Evolutionary conservation across 2,329 filamentous ascomycete genomes (phyloP).

Genomic region (Dactylellina parvicollis): DNA sequence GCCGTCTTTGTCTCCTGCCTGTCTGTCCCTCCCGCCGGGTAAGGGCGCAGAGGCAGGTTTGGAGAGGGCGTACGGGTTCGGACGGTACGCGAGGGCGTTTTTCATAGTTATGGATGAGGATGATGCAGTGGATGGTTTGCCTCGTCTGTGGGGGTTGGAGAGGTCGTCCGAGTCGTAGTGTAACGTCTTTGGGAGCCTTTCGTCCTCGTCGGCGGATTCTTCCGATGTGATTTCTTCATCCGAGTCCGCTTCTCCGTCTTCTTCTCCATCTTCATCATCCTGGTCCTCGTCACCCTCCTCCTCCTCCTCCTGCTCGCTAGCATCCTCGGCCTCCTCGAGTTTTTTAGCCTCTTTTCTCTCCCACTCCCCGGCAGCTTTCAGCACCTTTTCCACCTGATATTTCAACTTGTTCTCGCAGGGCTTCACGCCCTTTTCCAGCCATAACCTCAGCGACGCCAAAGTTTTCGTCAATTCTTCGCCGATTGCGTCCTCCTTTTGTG

Average conservation of each 20-base stretch:
- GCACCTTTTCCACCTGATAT: constrained; percentile 94
- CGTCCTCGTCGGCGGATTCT: constrained; percentile 26
- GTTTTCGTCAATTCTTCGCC: constrained; percentile 80
- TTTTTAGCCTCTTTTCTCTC: constrained; percentile 65
- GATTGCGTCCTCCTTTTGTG: constrained; percentile 60
- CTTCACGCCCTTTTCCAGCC: constrained; percentile 89
- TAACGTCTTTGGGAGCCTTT: constrained; percentile 28
- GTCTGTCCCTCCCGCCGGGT: not conserved
- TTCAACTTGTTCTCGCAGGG: constrained; percentile 89
- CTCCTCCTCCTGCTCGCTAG: constrained; percentile 59
- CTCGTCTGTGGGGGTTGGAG: constrained; percentile 42
- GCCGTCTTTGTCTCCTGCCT: constrained; percentile 66
- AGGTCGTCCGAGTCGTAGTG: constrained; percentile 56
- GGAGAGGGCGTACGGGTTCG: constrained; percentile 67
- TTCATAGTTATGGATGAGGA: constrained; percentile 64
- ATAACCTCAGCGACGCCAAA: constrained; percentile 88
- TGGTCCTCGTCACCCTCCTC: constrained; percentile 60
- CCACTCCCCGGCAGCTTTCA: constrained; percentile 83
- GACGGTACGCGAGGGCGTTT: constrained; percentile 71
- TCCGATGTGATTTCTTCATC: constrained; percentile 51
- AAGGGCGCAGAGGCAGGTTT: constrained; percentile 56
- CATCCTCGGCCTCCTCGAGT: constrained; percentile 56
- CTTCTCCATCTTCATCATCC: constrained; percentile 52
- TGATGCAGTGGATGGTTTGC: constrained; percentile 62
- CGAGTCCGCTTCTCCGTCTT: constrained; percentile 23